phyloP scores from a whole-genome alignment of 1,139 yeast genomes.

The Maudiozyma humilis region DNA sequence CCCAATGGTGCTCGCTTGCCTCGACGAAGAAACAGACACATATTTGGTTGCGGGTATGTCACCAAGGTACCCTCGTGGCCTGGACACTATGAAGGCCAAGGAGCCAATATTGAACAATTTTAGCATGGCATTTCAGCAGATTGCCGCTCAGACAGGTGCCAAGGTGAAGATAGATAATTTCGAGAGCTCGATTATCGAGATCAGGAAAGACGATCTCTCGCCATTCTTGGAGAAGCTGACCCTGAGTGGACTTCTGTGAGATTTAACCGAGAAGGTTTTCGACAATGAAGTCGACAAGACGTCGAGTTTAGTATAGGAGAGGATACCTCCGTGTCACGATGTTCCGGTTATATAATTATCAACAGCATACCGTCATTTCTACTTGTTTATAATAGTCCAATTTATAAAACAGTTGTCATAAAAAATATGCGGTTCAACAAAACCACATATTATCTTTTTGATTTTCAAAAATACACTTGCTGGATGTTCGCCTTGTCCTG shows the following conservation, averaged over 20 bases:
- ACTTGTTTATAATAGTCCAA: no score
- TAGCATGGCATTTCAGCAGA: slow-evolving; percentile 83
- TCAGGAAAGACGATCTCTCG: slow-evolving; percentile 75
- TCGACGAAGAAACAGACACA: slow-evolving; percentile 66
- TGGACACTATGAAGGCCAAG: slow-evolving; percentile 38
- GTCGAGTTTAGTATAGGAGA: no score
- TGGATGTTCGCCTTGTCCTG: no score
- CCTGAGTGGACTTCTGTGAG: slow-evolving; percentile 39
- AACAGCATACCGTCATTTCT: no score
- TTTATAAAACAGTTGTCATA: no score
- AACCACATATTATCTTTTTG: no score
- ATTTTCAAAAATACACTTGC: no score
- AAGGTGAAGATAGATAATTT: slow-evolving; percentile 87
- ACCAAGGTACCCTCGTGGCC: slow-evolving; percentile 66
- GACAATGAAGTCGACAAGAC: no score
- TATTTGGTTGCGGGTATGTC: slow-evolving; percentile 87
- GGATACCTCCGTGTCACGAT: no score
- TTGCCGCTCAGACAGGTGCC: slow-evolving; percentile 76
- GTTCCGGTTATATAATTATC: no score
- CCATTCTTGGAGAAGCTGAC: slow-evolving; percentile 79
- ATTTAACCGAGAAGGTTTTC: neutral
- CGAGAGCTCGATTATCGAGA: slow-evolving; percentile 88
- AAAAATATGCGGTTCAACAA: no score
- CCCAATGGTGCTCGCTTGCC: slow-evolving; percentile 83
- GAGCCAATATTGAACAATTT: slow-evolving; percentile 59